Percentiles rank a stretch among this genome's conserved stretches.
phyloP scores from a whole-genome alignment of 768 basidiomycete genomes.

The Glaciozyma martinii region DNA sequence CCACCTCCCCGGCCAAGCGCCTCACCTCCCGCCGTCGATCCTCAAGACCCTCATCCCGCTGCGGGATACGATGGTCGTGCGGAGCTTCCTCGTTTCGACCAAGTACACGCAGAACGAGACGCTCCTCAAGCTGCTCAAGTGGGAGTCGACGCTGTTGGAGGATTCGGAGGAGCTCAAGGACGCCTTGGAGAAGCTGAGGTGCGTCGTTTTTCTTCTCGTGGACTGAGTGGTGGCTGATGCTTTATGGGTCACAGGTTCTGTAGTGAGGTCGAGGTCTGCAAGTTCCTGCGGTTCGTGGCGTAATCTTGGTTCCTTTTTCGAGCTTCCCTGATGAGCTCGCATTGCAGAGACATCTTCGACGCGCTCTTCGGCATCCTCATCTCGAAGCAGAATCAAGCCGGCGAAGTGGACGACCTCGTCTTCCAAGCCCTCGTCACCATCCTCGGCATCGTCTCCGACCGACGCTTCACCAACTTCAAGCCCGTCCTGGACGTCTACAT shows the following conservation, averaged over 20 bases:
- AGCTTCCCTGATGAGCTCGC: not conserved
- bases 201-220: constrained; percentile 45
- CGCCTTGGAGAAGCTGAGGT: constrained; percentile 73
- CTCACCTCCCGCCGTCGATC: constrained; percentile 47
- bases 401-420: constrained; percentile 73
- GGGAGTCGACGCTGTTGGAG: constrained; percentile 58
- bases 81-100: constrained; percentile 86
- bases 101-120: constrained; percentile 83
- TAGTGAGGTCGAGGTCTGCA: constrained; percentile 62
- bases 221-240: not conserved
- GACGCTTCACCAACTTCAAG: constrained; percentile 90
- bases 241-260: constrained; percentile 14
- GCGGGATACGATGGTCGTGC: constrained; percentile 60
- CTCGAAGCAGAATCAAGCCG: constrained; percentile 60
- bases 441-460: constrained; percentile 83
- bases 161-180: constrained; percentile 55
- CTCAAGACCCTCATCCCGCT: constrained; percentile 58
- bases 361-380: constrained; percentile 81
- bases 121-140: constrained; percentile 66
- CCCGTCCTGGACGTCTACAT: constrained; percentile 90
- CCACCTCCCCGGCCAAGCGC: constrained; percentile 44
- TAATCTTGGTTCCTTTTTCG: not conserved
- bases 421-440: constrained; percentile 87
- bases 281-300: constrained; percentile 17
- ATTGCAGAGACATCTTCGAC: constrained; percentile 81